Percentiles rank a stretch among this genome's conserved stretches.
phyloP scores from a whole-genome alignment of 495 filamentous ascomycete genomes.

The Penicillium mononematosum region DNA sequence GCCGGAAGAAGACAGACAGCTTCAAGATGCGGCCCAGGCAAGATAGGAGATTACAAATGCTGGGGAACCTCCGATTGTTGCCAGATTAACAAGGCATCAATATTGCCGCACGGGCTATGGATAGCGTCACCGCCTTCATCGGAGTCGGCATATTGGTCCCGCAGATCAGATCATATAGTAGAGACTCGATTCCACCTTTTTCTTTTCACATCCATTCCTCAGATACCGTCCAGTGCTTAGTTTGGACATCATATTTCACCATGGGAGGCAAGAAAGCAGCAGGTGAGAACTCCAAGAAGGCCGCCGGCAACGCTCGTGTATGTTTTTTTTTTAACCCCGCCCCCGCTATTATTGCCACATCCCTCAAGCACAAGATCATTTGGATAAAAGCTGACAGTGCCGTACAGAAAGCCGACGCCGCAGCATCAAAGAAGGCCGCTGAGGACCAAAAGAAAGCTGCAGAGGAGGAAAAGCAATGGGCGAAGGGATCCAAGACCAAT shows the following conservation, averaged over 20 bases:
- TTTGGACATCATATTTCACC: slow-evolving; percentile 9
- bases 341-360: slow-evolving; percentile 31
- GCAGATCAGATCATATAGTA: slow-evolving; percentile 30
- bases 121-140: slow-evolving; percentile 27
- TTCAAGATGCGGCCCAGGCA: not conserved
- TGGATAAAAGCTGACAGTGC: slow-evolving; percentile 16
- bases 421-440: slow-evolving; percentile 69
- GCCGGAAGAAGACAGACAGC: not conserved
- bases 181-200: slow-evolving; percentile 19
- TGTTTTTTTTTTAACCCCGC: slow-evolving; percentile 31
- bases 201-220: slow-evolving; percentile 9
- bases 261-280: slow-evolving; percentile 62
- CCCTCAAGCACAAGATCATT: not conserved
- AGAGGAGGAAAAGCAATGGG: slow-evolving; percentile 76
- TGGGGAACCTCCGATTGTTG: not conserved
- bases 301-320: slow-evolving; percentile 72
- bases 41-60: slow-evolving; percentile 13
- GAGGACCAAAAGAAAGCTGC: slow-evolving; percentile 65
- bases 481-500: slow-evolving; percentile 77
- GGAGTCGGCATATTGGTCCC: slow-evolving; percentile 30
- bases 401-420: slow-evolving; percentile 82
- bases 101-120: slow-evolving; percentile 12
- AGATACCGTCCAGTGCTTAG: not conserved
- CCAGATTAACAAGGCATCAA: not conserved
- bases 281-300: slow-evolving; percentile 85